Percentiles rank a stretch among this genome's conserved stretches.
These are phyloP conservation scores for Epipyxis sp. DNA, from an alignment of 108 stramenopile genomes.

Conservation along the genomic window DNA sequence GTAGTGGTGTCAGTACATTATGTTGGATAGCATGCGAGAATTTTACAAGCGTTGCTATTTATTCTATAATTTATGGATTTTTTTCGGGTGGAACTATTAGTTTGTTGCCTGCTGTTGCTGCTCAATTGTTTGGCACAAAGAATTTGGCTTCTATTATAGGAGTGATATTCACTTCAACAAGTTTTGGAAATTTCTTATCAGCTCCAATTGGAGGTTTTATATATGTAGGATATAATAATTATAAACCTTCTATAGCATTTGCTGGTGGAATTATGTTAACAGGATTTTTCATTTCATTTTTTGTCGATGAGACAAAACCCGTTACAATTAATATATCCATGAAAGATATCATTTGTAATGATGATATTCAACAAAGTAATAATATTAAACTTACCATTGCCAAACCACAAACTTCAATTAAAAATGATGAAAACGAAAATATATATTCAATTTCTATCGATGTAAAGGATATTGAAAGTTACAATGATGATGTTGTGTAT, in stretches of 20 bases:
- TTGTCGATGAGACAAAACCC: no score
- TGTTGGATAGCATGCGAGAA: constrained; percentile 23
- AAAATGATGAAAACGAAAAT: no score
- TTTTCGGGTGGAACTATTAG: constrained; percentile 17
- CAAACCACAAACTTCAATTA: no score
- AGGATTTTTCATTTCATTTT: background rate
- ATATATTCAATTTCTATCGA: no score
- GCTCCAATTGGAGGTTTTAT: constrained; percentile 30
- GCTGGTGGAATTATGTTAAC: constrained; percentile 7
- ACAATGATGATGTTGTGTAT: no score
- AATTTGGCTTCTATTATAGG: constrained; percentile 22
- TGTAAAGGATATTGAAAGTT: no score
- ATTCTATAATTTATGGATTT: constrained; percentile 19
- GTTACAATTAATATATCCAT: no score
- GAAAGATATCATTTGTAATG: no score
- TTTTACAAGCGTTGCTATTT: background rate
- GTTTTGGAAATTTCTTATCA: constrained; percentile 16
- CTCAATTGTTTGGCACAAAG: constrained; percentile 14
- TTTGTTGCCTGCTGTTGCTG: constrained; percentile 5
- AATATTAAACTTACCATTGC: no score
- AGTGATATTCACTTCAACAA: background rate
- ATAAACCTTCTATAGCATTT: background rate
- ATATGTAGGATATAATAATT: background rate
- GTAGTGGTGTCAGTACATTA: background rate
- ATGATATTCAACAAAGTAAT: no score